These are phyloP conservation scores for Casuarina equisetifolia DNA, from an alignment of 306 rosid species.

Conservation along the genomic window DNA sequence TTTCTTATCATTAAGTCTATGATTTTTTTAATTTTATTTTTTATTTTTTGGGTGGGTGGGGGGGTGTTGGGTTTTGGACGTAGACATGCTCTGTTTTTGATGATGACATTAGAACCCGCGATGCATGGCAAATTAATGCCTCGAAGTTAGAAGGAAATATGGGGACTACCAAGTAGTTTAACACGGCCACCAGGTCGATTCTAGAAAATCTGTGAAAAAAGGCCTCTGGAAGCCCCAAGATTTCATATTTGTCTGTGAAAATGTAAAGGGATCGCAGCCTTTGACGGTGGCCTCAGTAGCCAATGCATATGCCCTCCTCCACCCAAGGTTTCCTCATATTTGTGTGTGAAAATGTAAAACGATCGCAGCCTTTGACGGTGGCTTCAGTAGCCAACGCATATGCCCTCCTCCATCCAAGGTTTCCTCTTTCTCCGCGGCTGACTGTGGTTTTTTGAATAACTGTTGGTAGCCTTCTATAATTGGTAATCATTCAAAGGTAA, in stretches of 20 bases:
- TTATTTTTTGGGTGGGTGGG: too few species aligned
- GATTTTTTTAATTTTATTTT: background rate
- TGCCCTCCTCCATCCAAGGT: background rate
- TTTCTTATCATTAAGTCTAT: background rate
- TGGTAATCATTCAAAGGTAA: background rate
- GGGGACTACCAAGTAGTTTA: too few species aligned
- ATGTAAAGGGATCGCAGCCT: background rate
- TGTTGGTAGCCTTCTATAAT: conserved; percentile 4
- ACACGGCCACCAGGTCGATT: background rate
- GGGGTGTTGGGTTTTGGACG: too few species aligned
- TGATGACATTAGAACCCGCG: too few species aligned
- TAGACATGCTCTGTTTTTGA: too few species aligned
- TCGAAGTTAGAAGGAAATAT: too few species aligned
- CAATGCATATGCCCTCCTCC: background rate
- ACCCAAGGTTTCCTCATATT: background rate
- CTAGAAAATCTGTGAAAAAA: background rate
- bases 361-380: background rate
- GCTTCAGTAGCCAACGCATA: background rate
- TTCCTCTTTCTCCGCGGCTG: background rate
- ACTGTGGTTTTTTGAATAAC: background rate
- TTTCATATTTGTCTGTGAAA: background rate
- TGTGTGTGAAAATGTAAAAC: background rate
- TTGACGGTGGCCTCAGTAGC: background rate
- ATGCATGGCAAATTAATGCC: too few species aligned
- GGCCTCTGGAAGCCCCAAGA: background rate